Evolutionary conservation across 2,329 filamentous ascomycete species (phyloP).

Genomic region (Paraphoma chrysanthemicola): DNA sequence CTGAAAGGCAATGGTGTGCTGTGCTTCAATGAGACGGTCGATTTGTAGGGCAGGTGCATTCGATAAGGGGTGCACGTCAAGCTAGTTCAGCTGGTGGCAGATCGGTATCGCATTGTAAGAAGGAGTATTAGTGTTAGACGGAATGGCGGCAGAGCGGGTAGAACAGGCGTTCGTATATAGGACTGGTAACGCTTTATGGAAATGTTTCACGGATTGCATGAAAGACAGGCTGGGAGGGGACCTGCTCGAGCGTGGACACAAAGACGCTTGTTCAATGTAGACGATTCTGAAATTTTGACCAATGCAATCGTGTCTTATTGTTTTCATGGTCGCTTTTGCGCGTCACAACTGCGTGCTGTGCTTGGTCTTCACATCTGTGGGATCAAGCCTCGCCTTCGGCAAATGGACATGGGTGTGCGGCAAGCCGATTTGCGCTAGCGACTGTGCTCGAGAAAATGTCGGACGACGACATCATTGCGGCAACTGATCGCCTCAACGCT

Average conservation of each 20-base stretch:
- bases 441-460: constrained; percentile 3
- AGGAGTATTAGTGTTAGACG: not conserved
- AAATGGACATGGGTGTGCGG: constrained; percentile 3
- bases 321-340: too few relatives aligned
- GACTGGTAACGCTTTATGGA: not conserved
- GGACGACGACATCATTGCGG: constrained; percentile 1
- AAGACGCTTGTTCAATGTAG: too few relatives aligned
- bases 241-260: too few relatives aligned
- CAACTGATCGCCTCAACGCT: constrained; percentile 1
- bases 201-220: not conserved
- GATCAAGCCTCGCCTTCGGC: not conserved
- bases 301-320: too few relatives aligned
- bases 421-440: constrained; percentile 1
- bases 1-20: constrained; percentile 86
- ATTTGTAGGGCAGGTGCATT: constrained; percentile 42
- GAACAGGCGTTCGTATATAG: not conserved
- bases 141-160: not conserved
- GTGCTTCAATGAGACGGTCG: constrained; percentile 89
- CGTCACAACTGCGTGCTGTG: not conserved
- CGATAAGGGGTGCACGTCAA: not conserved
- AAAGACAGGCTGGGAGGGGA: too few relatives aligned
- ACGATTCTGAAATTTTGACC: too few relatives aligned
- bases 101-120: not conserved
- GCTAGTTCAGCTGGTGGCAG: not conserved
- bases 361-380: too few relatives aligned